Base-by-base conservation (phyloP, 139 green algal genomes). In the Tetraselmis chui region DNA sequence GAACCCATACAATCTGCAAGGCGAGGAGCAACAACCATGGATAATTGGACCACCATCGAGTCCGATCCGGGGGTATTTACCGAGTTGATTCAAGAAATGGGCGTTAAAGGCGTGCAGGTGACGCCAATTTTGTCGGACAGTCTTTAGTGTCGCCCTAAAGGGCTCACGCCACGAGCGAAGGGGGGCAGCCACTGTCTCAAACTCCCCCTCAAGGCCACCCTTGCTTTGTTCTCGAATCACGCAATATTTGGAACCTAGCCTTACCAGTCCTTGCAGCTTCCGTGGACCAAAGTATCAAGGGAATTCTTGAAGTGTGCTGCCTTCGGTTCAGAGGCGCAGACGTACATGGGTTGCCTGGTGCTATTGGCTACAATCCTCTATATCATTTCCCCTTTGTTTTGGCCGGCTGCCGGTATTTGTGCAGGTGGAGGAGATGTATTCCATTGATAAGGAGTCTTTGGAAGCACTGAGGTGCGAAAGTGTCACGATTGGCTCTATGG, bases 51-150 rank as follows among this genome's bases (percentile, higher is more conserved):
- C 0, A 96, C 92, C 0, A 96, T 97, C 29, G 94, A 98, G 84
- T 92, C 82, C 1, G 95, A 98, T 75, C 95, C 95, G 1, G 96
- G 93, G 25, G 91, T 99, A 0, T 99, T 99, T 82, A 96, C 93
- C 0, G 95, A 99, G 84, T 90, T 99, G 11, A 93, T 99, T n/a
- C 58, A 92, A 31, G 31, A 89, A 27, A 96, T 99, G 81, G 94
- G 95, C 0, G 95, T 96, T 1, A 88, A 94, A 24, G 95, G 92
- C 0, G 93, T 98, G 5, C 92, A 98, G 87, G 94, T 94, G 11
- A 18, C 45, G 11, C 45, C 45, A 80, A 80, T 23, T 23, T 30
- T 22, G 23, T 23, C 76, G 24, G 28, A 80, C 28, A 32, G 23
- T 26, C 28, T 30, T 24, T 26, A 23, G 76, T 26, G 29, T 80